Evolutionary conservation across 495 filamentous ascomycete genomes (phyloP).

Genomic region (Astrothelium subdiscretum): DNA sequence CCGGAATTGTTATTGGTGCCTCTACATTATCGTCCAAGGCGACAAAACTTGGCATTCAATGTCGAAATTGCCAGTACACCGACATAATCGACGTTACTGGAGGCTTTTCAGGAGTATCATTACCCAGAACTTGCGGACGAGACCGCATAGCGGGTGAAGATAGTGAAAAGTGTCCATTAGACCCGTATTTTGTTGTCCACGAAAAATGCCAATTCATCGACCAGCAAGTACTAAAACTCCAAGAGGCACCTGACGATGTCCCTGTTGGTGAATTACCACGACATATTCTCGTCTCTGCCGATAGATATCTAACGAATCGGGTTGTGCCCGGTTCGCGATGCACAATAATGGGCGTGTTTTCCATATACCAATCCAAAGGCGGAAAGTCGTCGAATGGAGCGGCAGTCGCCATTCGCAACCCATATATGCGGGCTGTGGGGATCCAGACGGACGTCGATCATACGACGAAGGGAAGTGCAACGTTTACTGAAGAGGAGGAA

Average conservation of each 20-base stretch:
- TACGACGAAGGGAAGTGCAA: slow-evolving; percentile 70
- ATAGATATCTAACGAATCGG: slow-evolving; percentile 89
- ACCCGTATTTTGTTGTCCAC: slow-evolving; percentile 91
- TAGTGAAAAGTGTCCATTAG: slow-evolving; percentile 69
- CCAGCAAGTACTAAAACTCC: slow-evolving; percentile 94
- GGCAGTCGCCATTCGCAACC: slow-evolving; percentile 89
- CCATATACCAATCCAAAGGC: slow-evolving; percentile 86
- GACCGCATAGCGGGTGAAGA: slow-evolving; percentile 45
- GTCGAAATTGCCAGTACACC: slow-evolving; percentile 69
- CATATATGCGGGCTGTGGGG: slow-evolving; percentile 89
- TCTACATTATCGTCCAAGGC: slow-evolving; percentile 95
- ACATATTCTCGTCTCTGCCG: slow-evolving; percentile 88
- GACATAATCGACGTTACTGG: slow-evolving; percentile 62
- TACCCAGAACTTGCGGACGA: slow-evolving; percentile 68
- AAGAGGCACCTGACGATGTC: slow-evolving; percentile 96
- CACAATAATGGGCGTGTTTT: slow-evolving; percentile 94
- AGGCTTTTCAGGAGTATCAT: slow-evolving; percentile 74
- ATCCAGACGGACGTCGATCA: slow-evolving; percentile 84
- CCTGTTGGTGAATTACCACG: slow-evolving; percentile 93
- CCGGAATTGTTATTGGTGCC: slow-evolving; percentile 94
- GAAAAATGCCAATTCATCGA: slow-evolving; percentile 94
- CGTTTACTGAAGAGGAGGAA: slow-evolving; percentile 93
- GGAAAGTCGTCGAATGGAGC: slow-evolving; percentile 60
- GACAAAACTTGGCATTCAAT: slow-evolving; percentile 75
- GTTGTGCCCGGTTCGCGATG: slow-evolving; percentile 93